Evolutionary conservation across 495 filamentous ascomycete species (phyloP), one percentile per base, ranked within the genome.

Genomic region (Penicillium ochrochloron): DNA sequence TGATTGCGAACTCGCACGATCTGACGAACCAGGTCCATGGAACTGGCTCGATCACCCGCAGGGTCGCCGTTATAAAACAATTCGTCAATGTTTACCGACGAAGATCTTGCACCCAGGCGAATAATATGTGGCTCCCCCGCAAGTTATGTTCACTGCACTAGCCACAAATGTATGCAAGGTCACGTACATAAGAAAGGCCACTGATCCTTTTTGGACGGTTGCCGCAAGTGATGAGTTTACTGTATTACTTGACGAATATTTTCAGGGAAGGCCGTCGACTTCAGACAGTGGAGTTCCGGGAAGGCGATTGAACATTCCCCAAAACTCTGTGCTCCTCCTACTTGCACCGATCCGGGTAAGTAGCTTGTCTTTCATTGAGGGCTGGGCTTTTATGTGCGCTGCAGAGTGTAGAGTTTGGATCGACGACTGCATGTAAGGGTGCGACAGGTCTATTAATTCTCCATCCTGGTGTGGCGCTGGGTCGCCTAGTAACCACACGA

Each of bases 381-480:
- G 50, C 23, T 29, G 23, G 23, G 29, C 23, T 7, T 60, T 51
- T 42, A 14, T 7, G 3, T 39, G 37, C 39, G 61, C n/a, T 42
- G 33, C 54, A 19, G 57, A 66, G 60, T 59, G 25, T 27, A 15
- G 56, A 53, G n/a, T 23, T n/a, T 60, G 10, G 56, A 51, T 57
- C 57, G 12, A 21, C 57, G 31, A 27, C 29, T 65, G 61, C 14
- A 70, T 55, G 65, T 60, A 67, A 70, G 68, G 68, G 63, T 42
- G 37, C 6, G 62, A 65, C 57, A 61, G n/a, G 42, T 67, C 65
- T 65, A 42, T 62, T 62, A 5, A 37, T 25, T 10, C 41, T 51
- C 48, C 59, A 48, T 52, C 29, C 14, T 42, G 25, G 19, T n/a
- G 10, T 57, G 53, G 59, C 48, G 52, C 50, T 42, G 27, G 39